Evolutionary conservation across 2,329 filamentous ascomycete genomes (phyloP).

Genomic region (Diplodia seriata): DNA sequence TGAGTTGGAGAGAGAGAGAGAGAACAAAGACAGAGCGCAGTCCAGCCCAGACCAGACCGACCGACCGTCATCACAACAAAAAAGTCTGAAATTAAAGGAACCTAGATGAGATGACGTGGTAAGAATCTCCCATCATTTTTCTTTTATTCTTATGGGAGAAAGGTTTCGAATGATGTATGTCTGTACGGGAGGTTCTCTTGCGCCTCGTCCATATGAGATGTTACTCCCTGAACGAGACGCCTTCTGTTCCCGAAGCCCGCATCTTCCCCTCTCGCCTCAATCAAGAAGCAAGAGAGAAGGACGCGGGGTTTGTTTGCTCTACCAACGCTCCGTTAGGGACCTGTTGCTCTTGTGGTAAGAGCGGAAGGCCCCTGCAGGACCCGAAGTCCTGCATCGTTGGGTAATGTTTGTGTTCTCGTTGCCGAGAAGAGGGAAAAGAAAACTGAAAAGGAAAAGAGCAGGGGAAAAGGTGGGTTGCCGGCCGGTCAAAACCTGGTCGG

Average conservation of each 20-base stretch:
- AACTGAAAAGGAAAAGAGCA: neutral
- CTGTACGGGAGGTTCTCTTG: slow-evolving; percentile 51
- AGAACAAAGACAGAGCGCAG: too few species aligned
- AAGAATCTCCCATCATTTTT: too few species aligned
- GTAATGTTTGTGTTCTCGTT: slow-evolving; percentile 28
- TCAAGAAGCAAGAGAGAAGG: slow-evolving; percentile 21
- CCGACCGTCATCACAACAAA: too few species aligned
- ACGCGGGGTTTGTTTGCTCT: slow-evolving; percentile 41
- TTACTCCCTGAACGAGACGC: slow-evolving; percentile 39
- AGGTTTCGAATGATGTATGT: neutral
- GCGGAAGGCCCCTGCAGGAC: slow-evolving; percentile 51
- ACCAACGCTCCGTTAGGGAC: slow-evolving; percentile 58
- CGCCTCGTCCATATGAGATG: slow-evolving; percentile 39
- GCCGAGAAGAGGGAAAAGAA: neutral
- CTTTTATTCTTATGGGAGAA: neutral
- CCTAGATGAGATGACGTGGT: too few species aligned
- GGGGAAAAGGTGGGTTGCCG: neutral
- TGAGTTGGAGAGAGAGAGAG: too few species aligned
- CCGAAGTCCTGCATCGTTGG: slow-evolving; percentile 55
- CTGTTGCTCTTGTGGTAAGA: slow-evolving; percentile 42
- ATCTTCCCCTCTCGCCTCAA: slow-evolving; percentile 21
- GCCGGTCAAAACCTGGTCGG: slow-evolving; percentile 22
- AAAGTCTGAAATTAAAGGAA: too few species aligned
- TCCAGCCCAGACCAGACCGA: too few species aligned
- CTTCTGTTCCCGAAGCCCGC: slow-evolving; percentile 44